Conservation (phyloP, 163 green algal species). For the Scenedesmus sp. region DNA sequence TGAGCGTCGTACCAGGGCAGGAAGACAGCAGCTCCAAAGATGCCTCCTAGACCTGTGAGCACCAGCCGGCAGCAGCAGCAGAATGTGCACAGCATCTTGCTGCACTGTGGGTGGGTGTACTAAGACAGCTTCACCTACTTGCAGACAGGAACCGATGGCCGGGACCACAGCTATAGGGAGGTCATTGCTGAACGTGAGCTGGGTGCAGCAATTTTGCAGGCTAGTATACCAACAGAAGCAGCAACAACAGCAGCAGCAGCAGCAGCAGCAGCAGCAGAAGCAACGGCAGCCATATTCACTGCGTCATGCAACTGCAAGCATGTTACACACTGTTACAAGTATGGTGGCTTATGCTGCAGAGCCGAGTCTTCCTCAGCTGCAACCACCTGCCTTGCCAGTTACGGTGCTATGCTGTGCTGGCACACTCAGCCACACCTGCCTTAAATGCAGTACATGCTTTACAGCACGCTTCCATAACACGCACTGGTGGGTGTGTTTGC, state of each 20-base stretch:
- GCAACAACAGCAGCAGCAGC: background rate
- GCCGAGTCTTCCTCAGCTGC: background rate
- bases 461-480: background rate
- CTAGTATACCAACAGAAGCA: background rate
- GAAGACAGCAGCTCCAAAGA: conserved; percentile 10
- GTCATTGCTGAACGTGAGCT: conserved; percentile 55
- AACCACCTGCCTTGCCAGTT: background rate
- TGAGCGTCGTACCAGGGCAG: background rate
- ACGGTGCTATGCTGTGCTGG: background rate
- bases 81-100: background rate
- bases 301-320: background rate
- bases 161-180: conserved; percentile 48
- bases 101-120: background rate
- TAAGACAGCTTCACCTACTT: too few relatives aligned
- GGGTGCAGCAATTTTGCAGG: background rate
- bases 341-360: too few relatives aligned
- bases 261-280: background rate
- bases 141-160: conserved; percentile 53
- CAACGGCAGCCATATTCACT: background rate
- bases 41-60: conserved; percentile 48
- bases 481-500: background rate
- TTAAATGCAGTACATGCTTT: background rate
- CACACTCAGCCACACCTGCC: background rate
- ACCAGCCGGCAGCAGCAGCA: background rate
- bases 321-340: too few relatives aligned